Percentiles rank a stretch among this genome's conserved stretches.
These are phyloP conservation scores for Metarhizium sp. DNA, from an alignment of 2,329 filamentous ascomycete species.

Conservation along the genomic window DNA sequence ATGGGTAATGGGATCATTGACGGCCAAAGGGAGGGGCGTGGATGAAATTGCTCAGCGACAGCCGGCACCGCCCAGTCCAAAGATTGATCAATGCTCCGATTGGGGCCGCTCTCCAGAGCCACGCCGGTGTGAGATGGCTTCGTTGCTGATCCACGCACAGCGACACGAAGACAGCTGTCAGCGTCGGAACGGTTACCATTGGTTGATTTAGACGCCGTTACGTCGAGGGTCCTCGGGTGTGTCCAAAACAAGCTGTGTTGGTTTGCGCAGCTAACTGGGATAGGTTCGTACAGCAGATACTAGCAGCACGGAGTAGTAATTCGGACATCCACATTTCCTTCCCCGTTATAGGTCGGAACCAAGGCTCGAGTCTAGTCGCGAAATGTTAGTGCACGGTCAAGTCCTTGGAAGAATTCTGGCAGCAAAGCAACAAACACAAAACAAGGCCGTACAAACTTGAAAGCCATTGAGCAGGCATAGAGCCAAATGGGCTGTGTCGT, in stretches of 20 bases:
- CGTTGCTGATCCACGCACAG: background rate
- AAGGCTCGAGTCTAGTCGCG: no score
- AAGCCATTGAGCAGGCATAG: no score
- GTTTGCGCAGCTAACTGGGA: background rate
- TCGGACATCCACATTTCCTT: background rate
- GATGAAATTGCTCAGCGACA: background rate
- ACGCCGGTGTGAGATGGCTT: background rate
- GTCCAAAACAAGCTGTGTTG: background rate
- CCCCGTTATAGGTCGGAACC: no score
- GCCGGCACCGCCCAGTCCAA: background rate
- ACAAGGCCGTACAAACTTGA: background rate
- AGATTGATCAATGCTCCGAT: background rate
- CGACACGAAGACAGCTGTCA: background rate
- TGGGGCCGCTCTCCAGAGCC: background rate
- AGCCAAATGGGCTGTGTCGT: background rate
- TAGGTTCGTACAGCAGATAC: no score
- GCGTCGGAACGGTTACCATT: background rate
- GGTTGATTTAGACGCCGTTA: background rate
- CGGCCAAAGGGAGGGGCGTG: background rate
- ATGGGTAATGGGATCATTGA: background rate
- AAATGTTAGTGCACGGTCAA: no score
- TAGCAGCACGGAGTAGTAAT: background rate
- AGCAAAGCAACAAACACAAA: background rate
- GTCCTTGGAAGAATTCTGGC: no score
- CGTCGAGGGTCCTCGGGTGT: background rate